Evolutionary conservation across 108 stramenopile species (phyloP).

Genomic region (Nannochloropsis salina): DNA sequence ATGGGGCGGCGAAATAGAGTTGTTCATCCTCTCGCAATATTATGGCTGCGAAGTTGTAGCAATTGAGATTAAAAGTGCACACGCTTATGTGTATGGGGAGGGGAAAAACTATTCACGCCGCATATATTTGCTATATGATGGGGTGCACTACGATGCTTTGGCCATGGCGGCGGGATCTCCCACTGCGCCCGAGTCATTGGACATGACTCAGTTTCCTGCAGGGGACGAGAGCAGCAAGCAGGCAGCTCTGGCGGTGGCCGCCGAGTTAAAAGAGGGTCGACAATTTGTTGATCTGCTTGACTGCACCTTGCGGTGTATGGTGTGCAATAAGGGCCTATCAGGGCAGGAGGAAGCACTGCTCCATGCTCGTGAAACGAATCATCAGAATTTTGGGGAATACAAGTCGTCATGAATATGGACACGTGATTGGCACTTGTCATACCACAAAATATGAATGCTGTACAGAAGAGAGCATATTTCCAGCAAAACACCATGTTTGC

Average conservation of each 20-base stretch:
- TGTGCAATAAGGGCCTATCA: constrained; percentile 34
- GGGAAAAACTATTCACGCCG: constrained; percentile 30
- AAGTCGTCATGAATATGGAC: background rate
- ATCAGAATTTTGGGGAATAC: constrained; percentile 42
- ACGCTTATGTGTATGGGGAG: constrained; percentile 42
- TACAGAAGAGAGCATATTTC: no score
- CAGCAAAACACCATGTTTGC: no score
- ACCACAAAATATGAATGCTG: no score
- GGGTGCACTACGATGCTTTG: constrained; percentile 45
- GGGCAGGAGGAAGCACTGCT: constrained; percentile 37
- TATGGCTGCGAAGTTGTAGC: constrained; percentile 32
- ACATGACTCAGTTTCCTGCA: constrained; percentile 29
- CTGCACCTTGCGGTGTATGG: constrained; percentile 39
- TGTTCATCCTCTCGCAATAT: constrained; percentile 31
- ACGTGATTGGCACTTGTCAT: no score
- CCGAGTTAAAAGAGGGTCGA: constrained; percentile 31
- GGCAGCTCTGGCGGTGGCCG: constrained; percentile 35
- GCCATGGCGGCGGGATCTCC: constrained; percentile 34
- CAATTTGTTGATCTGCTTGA: constrained; percentile 39
- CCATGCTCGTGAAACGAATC: constrained; percentile 36
- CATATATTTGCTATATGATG: constrained; percentile 42
- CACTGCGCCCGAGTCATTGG: constrained; percentile 24
- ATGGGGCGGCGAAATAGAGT: constrained; percentile 50
- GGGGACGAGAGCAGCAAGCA: constrained; percentile 15
- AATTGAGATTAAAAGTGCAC: constrained; percentile 38